These are phyloP conservation scores for Rusavskia elegans DNA, from an alignment of 495 filamentous ascomycete species.

Conservation along the genomic window DNA sequence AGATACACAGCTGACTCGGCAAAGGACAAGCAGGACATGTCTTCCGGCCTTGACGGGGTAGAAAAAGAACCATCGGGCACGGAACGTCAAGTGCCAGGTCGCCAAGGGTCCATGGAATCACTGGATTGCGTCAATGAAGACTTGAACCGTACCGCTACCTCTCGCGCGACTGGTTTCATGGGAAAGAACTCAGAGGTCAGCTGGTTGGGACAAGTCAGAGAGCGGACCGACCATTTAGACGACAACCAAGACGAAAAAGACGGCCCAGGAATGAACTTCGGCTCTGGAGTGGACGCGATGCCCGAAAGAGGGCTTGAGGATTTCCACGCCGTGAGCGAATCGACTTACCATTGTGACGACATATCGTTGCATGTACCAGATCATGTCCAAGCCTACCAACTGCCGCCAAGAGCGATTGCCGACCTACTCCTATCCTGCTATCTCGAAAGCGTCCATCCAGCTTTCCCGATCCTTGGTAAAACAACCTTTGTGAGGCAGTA, in stretches of 20 bases:
- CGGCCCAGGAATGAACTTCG: background rate
- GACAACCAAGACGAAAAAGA: slow-evolving; percentile 7
- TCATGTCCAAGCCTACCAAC: slow-evolving; percentile 33
- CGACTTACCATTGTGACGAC: slow-evolving; percentile 46
- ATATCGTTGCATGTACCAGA: slow-evolving; percentile 30
- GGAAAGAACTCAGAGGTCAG: slow-evolving; percentile 49
- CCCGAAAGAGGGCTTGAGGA: background rate
- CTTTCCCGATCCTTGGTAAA: slow-evolving; percentile 44
- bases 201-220: slow-evolving; percentile 39
- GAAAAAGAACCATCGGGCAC: slow-evolving; percentile 15
- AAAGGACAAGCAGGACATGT: background rate
- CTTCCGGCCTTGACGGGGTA: slow-evolving; percentile 2
- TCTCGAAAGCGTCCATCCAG: slow-evolving; percentile 40
- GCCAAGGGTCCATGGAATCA: slow-evolving; percentile 43
- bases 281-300: background rate
- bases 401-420: slow-evolving; percentile 37
- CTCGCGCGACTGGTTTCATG: slow-evolving; percentile 43
- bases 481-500: slow-evolving; percentile 30
- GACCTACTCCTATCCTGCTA: slow-evolving; percentile 41
- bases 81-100: slow-evolving; percentile 25
- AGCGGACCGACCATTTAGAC: slow-evolving; percentile 23
- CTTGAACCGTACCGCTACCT: slow-evolving; percentile 31
- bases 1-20: background rate
- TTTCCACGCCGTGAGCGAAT: slow-evolving; percentile 18
- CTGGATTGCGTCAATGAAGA: slow-evolving; percentile 48